Conservation (phyloP, 768 basidiomycete species). For the Suillus tomentosus region DNA sequence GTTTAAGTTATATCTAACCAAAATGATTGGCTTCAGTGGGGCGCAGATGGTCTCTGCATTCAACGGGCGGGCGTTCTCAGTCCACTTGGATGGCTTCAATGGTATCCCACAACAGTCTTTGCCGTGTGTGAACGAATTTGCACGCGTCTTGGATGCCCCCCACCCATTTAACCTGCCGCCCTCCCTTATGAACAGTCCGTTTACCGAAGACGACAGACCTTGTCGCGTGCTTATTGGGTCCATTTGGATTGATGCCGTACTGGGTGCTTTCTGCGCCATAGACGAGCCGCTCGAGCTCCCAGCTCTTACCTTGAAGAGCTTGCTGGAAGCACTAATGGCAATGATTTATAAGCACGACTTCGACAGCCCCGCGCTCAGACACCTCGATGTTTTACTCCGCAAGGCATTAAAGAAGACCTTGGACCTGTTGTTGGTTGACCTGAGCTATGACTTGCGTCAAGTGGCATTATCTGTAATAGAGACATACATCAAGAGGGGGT, state of each 20-base stretch:
- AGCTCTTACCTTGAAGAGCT: constrained; percentile 54
- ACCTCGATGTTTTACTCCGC: constrained; percentile 55
- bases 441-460: constrained; percentile 70
- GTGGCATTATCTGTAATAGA: constrained; percentile 62
- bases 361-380: constrained; percentile 51
- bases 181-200: constrained; percentile 44
- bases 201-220: constrained; percentile 43
- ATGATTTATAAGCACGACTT: constrained; percentile 77
- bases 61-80: constrained; percentile 51
- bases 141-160: constrained; percentile 60
- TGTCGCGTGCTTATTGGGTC: constrained; percentile 58
- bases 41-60: constrained; percentile 47
- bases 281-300: constrained; percentile 51
- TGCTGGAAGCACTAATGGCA: constrained; percentile 65
- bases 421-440: constrained; percentile 51
- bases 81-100: constrained; percentile 53
- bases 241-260: constrained; percentile 59
- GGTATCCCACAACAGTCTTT: constrained; percentile 45
- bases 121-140: constrained; percentile 61
- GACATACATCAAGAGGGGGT: constrained; percentile 63
- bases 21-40: constrained; percentile 57
- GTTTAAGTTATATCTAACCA: constrained; percentile 53
- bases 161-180: constrained; percentile 49
- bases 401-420: constrained; percentile 53
- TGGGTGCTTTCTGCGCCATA: constrained; percentile 52